Base-by-base conservation (phyloP, 495 filamentous ascomycete genomes). In the Penicillium ochrochloron region DNA sequence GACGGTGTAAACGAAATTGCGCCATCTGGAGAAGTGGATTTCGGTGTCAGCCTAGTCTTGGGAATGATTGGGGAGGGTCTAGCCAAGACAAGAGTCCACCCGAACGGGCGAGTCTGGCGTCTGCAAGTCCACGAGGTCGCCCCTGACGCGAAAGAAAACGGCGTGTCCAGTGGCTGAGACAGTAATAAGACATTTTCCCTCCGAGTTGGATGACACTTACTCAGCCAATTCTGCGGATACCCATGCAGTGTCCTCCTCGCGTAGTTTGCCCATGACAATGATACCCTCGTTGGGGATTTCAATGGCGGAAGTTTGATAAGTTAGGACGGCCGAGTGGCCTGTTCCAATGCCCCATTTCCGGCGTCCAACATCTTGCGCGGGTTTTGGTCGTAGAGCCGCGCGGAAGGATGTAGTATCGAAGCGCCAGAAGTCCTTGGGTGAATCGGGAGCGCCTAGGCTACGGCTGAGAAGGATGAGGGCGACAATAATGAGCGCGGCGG, bases 1-100 rank as follows among this genome's bases (percentile, higher is more conserved):
- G 59, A 82, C 79, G 37, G 77, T 81, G 68, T 83, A 83, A 59
- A 82, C 74, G 39, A 73, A 68, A 63, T 75, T 77, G 62, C 76
- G 76, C 79, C 79, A 82, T 63, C 79, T 82, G 63, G 3, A 35
- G 44, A 59, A 19, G 10, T 29, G 42, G 53, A 42, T 67, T 61
- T 33, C 25, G 25, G 39, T 31, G 59, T 64, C 44, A 69, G 60
- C 60, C 50, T 27, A 46, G 42, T 63, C 33, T 37, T 56, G 9
- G 31, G 21, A 12, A 5, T 31, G 4, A 19, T 21, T 44, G 6
- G 42, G n/a, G 42, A 44, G 53, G 33, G 29, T 56, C 53, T 56
- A 14, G 53, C 33, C 53, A 56, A 56, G 53, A 27, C 50, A 35
- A 17, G 15, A 19, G n/a, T 27, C 50, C 15, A 25, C 27, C 50